phyloP scores from a whole-genome alignment of 768 basidiomycete genomes.

The Rhodotorula toruloides region DNA sequence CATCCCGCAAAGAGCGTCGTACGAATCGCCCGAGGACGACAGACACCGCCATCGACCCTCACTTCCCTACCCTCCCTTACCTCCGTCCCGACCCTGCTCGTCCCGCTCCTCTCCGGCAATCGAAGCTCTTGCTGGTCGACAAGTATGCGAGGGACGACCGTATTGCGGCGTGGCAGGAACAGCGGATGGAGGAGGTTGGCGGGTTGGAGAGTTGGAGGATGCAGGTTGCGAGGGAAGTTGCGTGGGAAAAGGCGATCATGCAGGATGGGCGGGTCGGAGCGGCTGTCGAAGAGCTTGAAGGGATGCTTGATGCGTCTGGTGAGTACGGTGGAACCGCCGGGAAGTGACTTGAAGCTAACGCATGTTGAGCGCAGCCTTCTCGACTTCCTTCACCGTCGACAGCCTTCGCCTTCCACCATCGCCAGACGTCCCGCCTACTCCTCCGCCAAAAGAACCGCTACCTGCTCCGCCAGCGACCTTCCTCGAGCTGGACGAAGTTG shows the following conservation, averaged over 20 bases:
- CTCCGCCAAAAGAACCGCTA: not conserved
- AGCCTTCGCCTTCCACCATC: not conserved
- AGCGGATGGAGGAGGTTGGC: constrained; percentile 88
- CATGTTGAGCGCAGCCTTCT: not conserved
- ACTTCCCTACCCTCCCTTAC: not conserved
- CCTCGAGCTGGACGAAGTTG: no score
- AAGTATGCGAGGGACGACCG: not conserved
- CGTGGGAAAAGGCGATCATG: constrained; percentile 61
- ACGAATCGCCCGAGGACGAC: not conserved
- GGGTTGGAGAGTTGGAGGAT: constrained; percentile 7
- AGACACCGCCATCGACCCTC: not conserved
- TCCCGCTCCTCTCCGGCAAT: not conserved
- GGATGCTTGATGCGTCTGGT: not conserved
- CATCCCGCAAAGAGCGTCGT: not conserved
- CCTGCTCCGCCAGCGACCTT: not conserved
- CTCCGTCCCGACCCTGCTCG: no score
- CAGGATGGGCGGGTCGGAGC: constrained; percentile 30
- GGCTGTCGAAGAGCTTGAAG: not conserved
- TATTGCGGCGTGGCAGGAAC: constrained; percentile 52
- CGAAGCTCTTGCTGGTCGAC: not conserved
- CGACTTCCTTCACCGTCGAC: constrained; percentile 3
- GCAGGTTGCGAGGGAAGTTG: constrained; percentile 5
- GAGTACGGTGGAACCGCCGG: not conserved
- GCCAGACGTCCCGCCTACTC: not conserved
- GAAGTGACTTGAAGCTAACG: not conserved